phyloP scores from a whole-genome alignment of 371 early-diverging fungal genomes.

The Rhizopus sp. region DNA sequence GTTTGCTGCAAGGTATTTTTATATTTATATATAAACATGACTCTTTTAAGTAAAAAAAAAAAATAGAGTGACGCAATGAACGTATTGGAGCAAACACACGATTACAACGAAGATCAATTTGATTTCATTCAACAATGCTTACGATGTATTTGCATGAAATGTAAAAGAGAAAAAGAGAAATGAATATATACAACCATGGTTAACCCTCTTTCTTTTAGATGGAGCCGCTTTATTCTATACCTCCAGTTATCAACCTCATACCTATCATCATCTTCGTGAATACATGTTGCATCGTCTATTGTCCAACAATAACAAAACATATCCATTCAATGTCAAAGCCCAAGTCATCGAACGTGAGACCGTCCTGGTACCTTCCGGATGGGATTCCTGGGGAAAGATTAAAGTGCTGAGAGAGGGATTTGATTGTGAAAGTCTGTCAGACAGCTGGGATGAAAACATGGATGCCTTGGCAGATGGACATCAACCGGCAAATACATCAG shows the following conservation, averaged over 20 bases:
- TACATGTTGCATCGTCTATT: conserved; percentile 86
- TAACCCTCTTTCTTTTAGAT: conserved; percentile 48
- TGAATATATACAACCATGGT: conserved; percentile 3
- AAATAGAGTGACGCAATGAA: conserved; percentile 74
- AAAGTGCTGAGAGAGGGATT: conserved; percentile 75
- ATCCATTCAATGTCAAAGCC: conserved; percentile 66
- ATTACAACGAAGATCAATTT: conserved; percentile 85
- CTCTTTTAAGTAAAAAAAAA: background rate
- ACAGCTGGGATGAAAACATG: conserved; percentile 61
- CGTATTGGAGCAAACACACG: conserved; percentile 73
- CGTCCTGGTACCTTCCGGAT: conserved; percentile 88
- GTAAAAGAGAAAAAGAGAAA: conserved; percentile 40
- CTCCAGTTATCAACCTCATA: conserved; percentile 80
- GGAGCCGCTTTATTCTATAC: conserved; percentile 94
- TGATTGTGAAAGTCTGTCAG: conserved; percentile 59
- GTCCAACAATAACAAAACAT: conserved; percentile 37
- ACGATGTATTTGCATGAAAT: conserved; percentile 86
- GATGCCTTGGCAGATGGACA: conserved; percentile 33
- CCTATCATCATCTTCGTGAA: conserved; percentile 75
- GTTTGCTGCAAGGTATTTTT: conserved; percentile 84
- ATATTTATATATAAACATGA: background rate
- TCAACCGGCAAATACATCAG: conserved; percentile 15
- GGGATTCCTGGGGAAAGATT: conserved; percentile 92
- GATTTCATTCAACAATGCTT: conserved; percentile 93
- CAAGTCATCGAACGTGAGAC: conserved; percentile 88